Percentiles rank a stretch among this genome's conserved stretches.
Evolutionary conservation across 1,139 yeast genomes (phyloP).

Genomic region (Groenewaldozyma auringiensis): DNA sequence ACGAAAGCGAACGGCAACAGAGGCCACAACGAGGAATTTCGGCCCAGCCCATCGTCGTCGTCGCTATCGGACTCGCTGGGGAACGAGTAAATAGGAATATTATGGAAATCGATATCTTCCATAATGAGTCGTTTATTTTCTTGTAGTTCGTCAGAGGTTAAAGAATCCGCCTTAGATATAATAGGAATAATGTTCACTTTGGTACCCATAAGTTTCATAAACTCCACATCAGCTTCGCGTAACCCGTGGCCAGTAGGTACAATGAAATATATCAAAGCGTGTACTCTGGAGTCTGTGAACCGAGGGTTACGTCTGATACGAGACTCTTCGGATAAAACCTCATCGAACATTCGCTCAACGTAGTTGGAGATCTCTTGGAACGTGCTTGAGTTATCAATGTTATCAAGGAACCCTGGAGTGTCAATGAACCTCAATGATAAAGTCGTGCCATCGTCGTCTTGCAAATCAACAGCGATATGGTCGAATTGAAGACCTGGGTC

Average conservation of each 20-base stretch:
- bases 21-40: conserved; percentile 64
- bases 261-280: conserved; percentile 61
- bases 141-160: conserved; percentile 69
- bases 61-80: conserved; percentile 40
- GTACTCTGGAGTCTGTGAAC: conserved; percentile 69
- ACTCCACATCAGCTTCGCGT: conserved; percentile 65
- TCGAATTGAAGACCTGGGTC: conserved; percentile 45
- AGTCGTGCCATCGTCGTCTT: conserved; percentile 66
- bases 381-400: conserved; percentile 52
- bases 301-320: conserved; percentile 83
- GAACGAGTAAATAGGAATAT: conserved; percentile 82
- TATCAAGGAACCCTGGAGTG: conserved; percentile 79
- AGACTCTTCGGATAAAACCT: conserved; percentile 88
- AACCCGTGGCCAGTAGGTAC: conserved; percentile 74
- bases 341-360: conserved; percentile 86
- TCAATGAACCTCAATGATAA: conserved; percentile 53
- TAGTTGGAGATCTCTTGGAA: conserved; percentile 68
- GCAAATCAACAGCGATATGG: conserved; percentile 33
- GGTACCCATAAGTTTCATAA: conserved; percentile 70
- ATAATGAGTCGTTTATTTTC: conserved; percentile 57
- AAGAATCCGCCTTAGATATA: conserved; percentile 76
- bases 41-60: conserved; percentile 42
- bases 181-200: conserved; percentile 86
- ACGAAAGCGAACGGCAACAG: conserved; percentile 83
- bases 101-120: conserved; percentile 73